A percentile compares a stretch with the other conserved stretches of the same genome.
Evolutionary conservation across 2,329 filamentous ascomycete genomes (phyloP).

Genomic region (Fusarium temperatum): DNA sequence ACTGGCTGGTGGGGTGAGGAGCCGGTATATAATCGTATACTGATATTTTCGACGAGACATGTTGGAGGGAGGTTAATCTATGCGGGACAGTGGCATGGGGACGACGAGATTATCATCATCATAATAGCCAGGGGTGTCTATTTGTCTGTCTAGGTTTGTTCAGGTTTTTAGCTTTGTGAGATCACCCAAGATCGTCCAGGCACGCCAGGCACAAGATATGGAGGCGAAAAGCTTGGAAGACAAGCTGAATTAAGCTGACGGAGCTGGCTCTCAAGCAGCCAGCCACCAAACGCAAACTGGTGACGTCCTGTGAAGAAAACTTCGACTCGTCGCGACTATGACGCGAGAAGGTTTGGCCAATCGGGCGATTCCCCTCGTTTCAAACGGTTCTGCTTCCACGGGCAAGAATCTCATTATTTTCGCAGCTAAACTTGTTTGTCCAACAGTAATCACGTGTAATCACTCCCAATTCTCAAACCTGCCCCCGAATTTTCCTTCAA

Average conservation of each 20-base stretch:
- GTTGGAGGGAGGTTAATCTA: slow-evolving; percentile 27
- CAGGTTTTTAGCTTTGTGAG: slow-evolving; percentile 8
- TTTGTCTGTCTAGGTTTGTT: neutral
- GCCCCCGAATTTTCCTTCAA: slow-evolving; percentile 13
- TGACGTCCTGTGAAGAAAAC: slow-evolving; percentile 4
- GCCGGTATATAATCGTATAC: slow-evolving; percentile 28
- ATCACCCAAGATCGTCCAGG: slow-evolving; percentile 25
- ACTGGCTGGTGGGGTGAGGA: slow-evolving; percentile 19
- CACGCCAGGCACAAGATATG: slow-evolving; percentile 29
- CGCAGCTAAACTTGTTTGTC: neutral
- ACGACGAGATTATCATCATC: slow-evolving; percentile 6
- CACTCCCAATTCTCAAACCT: neutral
- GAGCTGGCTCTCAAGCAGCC: neutral
- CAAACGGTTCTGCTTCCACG: slow-evolving; percentile 20
- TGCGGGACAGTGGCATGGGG: neutral
- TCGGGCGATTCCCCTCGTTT: slow-evolving; percentile 27
- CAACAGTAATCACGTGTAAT: slow-evolving; percentile 29
- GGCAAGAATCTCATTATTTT: slow-evolving; percentile 6
- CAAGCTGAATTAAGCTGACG: neutral
- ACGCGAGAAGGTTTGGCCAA: slow-evolving; percentile 38
- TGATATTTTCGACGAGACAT: slow-evolving; percentile 25
- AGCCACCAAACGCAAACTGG: slow-evolving; percentile 18
- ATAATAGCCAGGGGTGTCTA: neutral
- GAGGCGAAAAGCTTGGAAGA: slow-evolving; percentile 18
- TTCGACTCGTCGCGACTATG: slow-evolving; percentile 40